phyloP scores from a whole-genome alignment of 2,329 filamentous ascomycete genomes.

The Ophiostoma sp. region DNA sequence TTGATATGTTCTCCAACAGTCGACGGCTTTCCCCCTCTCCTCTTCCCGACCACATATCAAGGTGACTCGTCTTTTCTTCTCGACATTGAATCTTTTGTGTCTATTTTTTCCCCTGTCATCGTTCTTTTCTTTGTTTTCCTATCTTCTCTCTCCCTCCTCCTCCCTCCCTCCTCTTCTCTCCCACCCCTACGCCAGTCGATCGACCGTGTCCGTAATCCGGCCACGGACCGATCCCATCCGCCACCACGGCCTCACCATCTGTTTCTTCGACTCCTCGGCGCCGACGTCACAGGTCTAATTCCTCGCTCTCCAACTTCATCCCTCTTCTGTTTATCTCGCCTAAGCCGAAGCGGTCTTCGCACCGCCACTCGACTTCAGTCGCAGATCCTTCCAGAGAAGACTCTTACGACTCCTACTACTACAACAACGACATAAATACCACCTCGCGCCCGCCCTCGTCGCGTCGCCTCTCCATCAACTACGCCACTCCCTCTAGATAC shows the following conservation, averaged over 20 bases:
- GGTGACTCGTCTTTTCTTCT: conserved; percentile 48
- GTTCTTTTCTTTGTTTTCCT: neutral
- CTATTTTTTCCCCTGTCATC: conserved; percentile 37
- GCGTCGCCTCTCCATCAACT: conserved; percentile 13
- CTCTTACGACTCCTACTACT: conserved; percentile 14
- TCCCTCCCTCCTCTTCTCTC: neutral
- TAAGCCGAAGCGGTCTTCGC: conserved; percentile 24
- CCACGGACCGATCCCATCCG: conserved; percentile 28
- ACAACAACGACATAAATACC: conserved; percentile 6
- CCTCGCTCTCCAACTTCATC: conserved; percentile 26
- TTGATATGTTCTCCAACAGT: conserved; percentile 55
- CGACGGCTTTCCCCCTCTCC: conserved; percentile 50
- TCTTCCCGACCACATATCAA: conserved; percentile 57
- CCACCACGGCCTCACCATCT: conserved; percentile 25
- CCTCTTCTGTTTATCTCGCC: conserved; percentile 26
- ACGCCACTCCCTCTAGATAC: neutral
- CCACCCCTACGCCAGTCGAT: conserved; percentile 15
- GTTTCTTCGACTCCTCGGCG: conserved; percentile 25
- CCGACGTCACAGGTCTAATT: conserved; percentile 27
- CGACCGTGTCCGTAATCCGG: conserved; percentile 28
- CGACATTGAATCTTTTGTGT: neutral
- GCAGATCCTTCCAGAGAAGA: conserved; percentile 14
- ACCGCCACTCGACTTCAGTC: conserved; percentile 19
- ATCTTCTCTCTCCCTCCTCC: neutral
- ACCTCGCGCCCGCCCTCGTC: conserved; percentile 11